A percentile compares a stretch with the other conserved stretches of the same genome.
Evolutionary conservation across 1,139 yeast genomes (phyloP).

Genomic region (Hansenula sp.): DNA sequence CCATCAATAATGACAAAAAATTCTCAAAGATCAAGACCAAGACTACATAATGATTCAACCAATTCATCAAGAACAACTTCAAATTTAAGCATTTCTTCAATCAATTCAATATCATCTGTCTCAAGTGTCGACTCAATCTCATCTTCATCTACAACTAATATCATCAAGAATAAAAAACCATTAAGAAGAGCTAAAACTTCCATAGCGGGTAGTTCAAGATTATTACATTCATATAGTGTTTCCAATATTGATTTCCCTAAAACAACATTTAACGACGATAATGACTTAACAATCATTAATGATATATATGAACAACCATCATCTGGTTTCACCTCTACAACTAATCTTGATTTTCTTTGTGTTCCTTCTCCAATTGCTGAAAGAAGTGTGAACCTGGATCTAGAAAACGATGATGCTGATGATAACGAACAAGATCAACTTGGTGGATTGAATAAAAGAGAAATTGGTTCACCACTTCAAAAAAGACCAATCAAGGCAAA

Average conservation of each 20-base stretch:
- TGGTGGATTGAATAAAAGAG: conserved; percentile 19
- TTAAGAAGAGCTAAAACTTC: conserved; percentile 19
- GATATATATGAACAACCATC: conserved; percentile 5
- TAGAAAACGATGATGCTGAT: conserved; percentile 2
- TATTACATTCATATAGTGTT: conserved; percentile 15
- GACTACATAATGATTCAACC: conserved; percentile 1
- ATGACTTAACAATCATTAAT: conserved; percentile 12
- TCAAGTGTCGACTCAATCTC: conserved; percentile 11
- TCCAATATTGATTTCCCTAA: conserved; percentile 12
- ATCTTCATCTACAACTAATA: neutral
- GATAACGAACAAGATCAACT: conserved; percentile 7
- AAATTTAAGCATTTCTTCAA: conserved; percentile 11
- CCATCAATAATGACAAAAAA: conserved; percentile 3
- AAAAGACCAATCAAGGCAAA: conserved; percentile 27
- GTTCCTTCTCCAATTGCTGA: conserved; percentile 24
- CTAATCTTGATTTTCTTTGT: conserved; percentile 19
- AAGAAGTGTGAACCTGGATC: conserved; percentile 4
- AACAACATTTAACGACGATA: conserved; percentile 6
- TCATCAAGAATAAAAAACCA: conserved; percentile 9
- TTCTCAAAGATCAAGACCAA: conserved; percentile 2
- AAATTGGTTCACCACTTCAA: conserved; percentile 27
- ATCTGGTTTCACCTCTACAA: too few species aligned
- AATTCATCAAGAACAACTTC: conserved; percentile 15
- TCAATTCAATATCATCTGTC: conserved; percentile 11
- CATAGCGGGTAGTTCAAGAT: conserved; percentile 7